phyloP scores from a whole-genome alignment of 1,139 yeast species.

The Komagataea norvegica region DNA sequence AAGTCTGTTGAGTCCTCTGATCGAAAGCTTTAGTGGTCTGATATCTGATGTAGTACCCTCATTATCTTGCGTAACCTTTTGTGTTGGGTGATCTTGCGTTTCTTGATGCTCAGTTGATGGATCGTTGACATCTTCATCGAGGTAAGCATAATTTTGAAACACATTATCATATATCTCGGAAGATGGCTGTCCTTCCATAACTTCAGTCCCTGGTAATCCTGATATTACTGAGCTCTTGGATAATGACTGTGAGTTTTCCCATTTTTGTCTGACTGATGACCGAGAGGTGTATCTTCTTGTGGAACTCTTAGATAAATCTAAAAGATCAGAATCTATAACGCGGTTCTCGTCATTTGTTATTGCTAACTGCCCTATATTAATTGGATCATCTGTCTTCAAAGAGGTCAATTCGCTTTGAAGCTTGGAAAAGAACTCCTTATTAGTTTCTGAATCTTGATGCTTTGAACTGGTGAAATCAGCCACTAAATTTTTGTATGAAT shows the following conservation, averaged over 20 bases:
- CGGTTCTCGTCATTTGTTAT: constrained; percentile 27
- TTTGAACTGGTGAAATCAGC: constrained; percentile 34
- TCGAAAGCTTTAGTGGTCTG: constrained; percentile 6
- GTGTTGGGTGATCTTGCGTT: not conserved
- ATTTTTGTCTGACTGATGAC: constrained; percentile 5
- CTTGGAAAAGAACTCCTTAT: too few species aligned
- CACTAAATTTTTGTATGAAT: constrained; percentile 25
- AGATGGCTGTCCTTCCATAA: not conserved
- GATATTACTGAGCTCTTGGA: constrained; percentile 14
- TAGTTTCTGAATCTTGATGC: constrained; percentile 10
- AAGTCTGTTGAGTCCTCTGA: constrained; percentile 6
- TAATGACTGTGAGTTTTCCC: not conserved
- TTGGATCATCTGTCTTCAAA: constrained; percentile 3
- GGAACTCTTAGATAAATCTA: constrained; percentile 7
- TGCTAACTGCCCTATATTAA: constrained; percentile 4
- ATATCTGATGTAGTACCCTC: not conserved
- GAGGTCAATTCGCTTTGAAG: constrained; percentile 14
- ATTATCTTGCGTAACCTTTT: not conserved
- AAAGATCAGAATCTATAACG: constrained; percentile 10
- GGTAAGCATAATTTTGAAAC: constrained; percentile 20
- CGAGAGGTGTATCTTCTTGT: constrained; percentile 5
- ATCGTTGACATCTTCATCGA: constrained; percentile 21
- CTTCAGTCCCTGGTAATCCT: constrained; percentile 4
- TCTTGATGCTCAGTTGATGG: too few species aligned
- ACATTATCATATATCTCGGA: constrained; percentile 19